Base-by-base conservation (phyloP, 768 basidiomycete genomes). In the Phanerodontia chrysosporium region DNA sequence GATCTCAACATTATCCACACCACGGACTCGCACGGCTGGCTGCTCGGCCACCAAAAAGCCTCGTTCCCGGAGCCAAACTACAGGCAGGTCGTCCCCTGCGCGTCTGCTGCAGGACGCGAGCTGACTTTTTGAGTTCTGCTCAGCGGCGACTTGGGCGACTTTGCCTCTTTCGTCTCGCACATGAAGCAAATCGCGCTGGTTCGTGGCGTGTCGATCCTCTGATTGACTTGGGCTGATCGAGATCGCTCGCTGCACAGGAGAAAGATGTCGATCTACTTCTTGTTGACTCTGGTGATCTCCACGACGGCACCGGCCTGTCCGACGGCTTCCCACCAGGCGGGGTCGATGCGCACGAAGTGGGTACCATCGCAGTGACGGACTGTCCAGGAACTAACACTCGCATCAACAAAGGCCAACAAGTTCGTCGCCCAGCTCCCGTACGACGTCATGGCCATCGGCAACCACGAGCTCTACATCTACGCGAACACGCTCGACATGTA, bases 1-100 rank as follows among this genome's bases (percentile, higher is more conserved):
- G 91, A 95, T 66, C 79, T 95, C 68, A 95, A 95, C 68, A 81
- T 95, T 65, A 79, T 95, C 48, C 85, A 87, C 65, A 95, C 92
- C 2, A 95, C 94, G 0, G 92, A 95, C 70, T 89, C 83, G 39
- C 87, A 90, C 73, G 83, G 87, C 27, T 88, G 87, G 87, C 75
- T 95, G 3, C 78, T 93, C 36, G 93, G 93, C 1, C 93, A 96
- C 73, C 89, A 91, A 65, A 87, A 92, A 66, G 18, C 74, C 2
- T 80, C 79, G 2, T 84, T 80, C 67, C 89, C 90, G 0, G 90
- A 93, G 65, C 89, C 90, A 0, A 86, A 88, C 68, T 91, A 89
- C 70, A 82, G 80, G 80, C 81, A 57, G 55, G 78, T 63, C 8
- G n/a, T n/a, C 27, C 13, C 24, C 18, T 56, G 49, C 21, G 12